Evolutionary conservation across 805 yeast genomes (phyloP).

Genomic region (Lipomyces spencermartinsiae): DNA sequence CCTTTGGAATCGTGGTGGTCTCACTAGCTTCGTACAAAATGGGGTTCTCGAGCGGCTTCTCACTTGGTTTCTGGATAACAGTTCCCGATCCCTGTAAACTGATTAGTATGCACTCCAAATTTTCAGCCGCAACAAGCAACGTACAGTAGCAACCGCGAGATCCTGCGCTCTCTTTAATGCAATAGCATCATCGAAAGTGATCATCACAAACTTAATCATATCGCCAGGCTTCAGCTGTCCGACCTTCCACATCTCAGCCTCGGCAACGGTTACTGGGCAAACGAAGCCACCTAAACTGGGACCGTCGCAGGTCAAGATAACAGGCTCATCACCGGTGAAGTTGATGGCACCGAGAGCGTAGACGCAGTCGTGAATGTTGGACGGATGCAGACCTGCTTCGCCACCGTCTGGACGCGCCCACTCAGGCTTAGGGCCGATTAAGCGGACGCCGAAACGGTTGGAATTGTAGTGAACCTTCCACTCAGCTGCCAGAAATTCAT

Average conservation of each 20-base stretch:
- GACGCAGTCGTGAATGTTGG: conserved; percentile 98
- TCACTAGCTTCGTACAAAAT: conserved; percentile 60
- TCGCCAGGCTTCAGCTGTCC: conserved; percentile 99
- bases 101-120: not conserved
- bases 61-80: conserved; percentile 31
- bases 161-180: conserved; percentile 68
- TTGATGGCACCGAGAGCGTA: conserved; percentile 96
- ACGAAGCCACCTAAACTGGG: conserved; percentile 98
- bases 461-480: conserved; percentile 99
- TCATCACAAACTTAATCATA: conserved; percentile 76
- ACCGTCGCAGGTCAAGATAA: conserved; percentile 94
- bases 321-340: conserved; percentile 99
- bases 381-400: conserved; percentile 97
- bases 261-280: conserved; percentile 93
- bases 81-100: conserved; percentile 26
- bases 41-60: conserved; percentile 64
- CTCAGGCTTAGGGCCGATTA: conserved; percentile 92
- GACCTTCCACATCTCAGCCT: conserved; percentile 97
- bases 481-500: conserved; percentile 71
- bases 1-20: conserved; percentile 63
- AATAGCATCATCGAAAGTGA: conserved; percentile 71
- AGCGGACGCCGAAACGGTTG: conserved; percentile 93
- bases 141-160: conserved; percentile 35
- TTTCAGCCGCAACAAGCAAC: not conserved
- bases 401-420: conserved; percentile 99